These are phyloP conservation scores for Lojkania enalia DNA, from an alignment of 2,329 filamentous ascomycete species.

Conservation along the genomic window DNA sequence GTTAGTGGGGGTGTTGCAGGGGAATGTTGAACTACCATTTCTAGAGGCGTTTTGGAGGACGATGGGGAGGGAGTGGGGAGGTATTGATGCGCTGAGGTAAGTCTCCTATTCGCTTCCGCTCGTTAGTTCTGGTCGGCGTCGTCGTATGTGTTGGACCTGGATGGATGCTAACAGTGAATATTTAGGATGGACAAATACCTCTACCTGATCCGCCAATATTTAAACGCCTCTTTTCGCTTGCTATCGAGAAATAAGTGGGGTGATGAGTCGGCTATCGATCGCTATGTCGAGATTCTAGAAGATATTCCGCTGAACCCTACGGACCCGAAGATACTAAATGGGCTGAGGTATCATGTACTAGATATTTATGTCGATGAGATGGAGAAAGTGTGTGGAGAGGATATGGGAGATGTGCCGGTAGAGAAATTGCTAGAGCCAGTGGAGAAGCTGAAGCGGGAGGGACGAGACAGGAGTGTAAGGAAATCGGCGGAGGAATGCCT, in stretches of 20 bases:
- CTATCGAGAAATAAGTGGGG: constrained; percentile 49
- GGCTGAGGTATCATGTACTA: constrained; percentile 80
- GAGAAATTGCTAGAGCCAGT: constrained; percentile 59
- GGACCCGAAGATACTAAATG: constrained; percentile 71
- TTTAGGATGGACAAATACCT: constrained; percentile 83
- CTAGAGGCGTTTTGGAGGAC: constrained; percentile 57
- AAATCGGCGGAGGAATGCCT: constrained; percentile 70
- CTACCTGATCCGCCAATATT: constrained; percentile 75
- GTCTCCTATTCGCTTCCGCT: too few species aligned
- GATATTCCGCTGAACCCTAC: constrained; percentile 51
- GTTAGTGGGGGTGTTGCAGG: constrained; percentile 65
- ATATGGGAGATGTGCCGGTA: constrained; percentile 47
- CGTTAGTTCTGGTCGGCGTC: too few species aligned
- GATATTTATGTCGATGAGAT: constrained; percentile 93
- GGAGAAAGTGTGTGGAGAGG: constrained; percentile 65
- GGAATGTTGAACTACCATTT: constrained; percentile 47
- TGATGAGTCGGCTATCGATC: constrained; percentile 42
- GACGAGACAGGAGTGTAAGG: constrained; percentile 72
- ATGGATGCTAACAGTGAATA: not conserved
- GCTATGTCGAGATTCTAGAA: constrained; percentile 53
- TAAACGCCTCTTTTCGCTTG: constrained; percentile 68
- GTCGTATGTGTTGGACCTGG: too few species aligned
- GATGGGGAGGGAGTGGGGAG: constrained; percentile 55
- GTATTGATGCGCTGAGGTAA: constrained; percentile 52
- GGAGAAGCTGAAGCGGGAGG: constrained; percentile 58